Evolutionary conservation across 306 rosid species (phyloP).

Genomic region (Datisca glomerata): DNA sequence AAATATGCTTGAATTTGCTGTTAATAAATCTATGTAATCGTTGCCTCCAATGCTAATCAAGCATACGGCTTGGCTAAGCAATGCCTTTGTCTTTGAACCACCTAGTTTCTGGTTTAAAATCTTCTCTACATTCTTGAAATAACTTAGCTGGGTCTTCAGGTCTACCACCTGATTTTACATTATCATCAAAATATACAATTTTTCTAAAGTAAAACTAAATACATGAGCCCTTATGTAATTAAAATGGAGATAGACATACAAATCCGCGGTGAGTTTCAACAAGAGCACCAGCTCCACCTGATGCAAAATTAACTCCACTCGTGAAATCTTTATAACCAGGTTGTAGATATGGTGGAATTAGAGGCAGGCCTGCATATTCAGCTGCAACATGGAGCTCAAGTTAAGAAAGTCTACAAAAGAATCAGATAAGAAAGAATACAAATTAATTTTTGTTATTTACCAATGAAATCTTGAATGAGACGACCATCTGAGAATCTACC

Average conservation of each 20-base stretch:
- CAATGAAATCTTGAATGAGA: conserved; percentile 29
- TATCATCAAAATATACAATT: neutral
- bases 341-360: conserved; percentile 33
- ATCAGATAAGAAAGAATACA: neutral
- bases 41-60: conserved; percentile 27
- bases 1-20: neutral
- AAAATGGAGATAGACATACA: conserved; percentile 13
- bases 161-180: conserved; percentile 18
- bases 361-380: conserved; percentile 39
- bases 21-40: conserved; percentile 20
- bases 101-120: conserved; percentile 21
- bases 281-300: conserved; percentile 61
- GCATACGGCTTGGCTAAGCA: conserved; percentile 36
- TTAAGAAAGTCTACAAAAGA: too few relatives aligned
- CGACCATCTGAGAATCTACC: conserved; percentile 33
- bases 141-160: conserved; percentile 28
- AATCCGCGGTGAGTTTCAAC: conserved; percentile 30
- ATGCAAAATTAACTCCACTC: conserved; percentile 55
- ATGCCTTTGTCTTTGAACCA: conserved; percentile 9
- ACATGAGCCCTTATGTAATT: too few relatives aligned
- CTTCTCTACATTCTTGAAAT: conserved; percentile 26
- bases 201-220: too few relatives aligned
- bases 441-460: too few relatives aligned
- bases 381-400: conserved; percentile 38
- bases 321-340: conserved; percentile 20